Percentiles rank a stretch among this genome's conserved stretches.
Conservation (phyloP, 208 protist genomes). For the Crithidia expoeki region DNA sequence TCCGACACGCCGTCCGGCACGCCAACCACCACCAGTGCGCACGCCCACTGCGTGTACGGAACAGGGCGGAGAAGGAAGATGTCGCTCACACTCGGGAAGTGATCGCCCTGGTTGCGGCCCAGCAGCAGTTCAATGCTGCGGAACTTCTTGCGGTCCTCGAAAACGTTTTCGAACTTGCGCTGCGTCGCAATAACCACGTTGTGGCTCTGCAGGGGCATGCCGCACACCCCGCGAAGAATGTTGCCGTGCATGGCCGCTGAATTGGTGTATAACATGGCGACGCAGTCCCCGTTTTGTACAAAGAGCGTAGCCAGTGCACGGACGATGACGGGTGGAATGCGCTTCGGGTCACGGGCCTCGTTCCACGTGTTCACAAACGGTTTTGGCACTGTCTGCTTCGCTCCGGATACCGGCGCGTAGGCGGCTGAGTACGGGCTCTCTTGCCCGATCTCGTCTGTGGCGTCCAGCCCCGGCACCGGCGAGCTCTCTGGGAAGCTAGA, state of each 20-base stretch:
- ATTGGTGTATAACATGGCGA: constrained; percentile 92
- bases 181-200: constrained; percentile 90
- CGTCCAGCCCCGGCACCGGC: constrained; percentile 53
- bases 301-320: constrained; percentile 72
- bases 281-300: constrained; percentile 90
- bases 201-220: constrained; percentile 54
- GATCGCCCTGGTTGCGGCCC: constrained; percentile 64
- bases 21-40: constrained; percentile 58
- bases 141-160: constrained; percentile 86
- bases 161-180: constrained; percentile 83
- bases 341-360: constrained; percentile 60
- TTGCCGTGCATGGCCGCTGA: constrained; percentile 93
- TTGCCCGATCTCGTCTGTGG: constrained; percentile 42
- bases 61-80: constrained; percentile 72
- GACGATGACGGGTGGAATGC: constrained; percentile 57
- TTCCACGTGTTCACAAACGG: constrained; percentile 75
- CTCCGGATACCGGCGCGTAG: constrained; percentile 43
- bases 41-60: constrained; percentile 58
- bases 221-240: constrained; percentile 83
- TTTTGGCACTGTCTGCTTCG: constrained; percentile 47
- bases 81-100: constrained; percentile 75
- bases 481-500: constrained; percentile 53
- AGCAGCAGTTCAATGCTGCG: constrained; percentile 80
- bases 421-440: constrained; percentile 38
- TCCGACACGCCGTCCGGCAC: constrained; percentile 36